phyloP scores from a whole-genome alignment of 2,329 filamentous ascomycete species.

The Diplodia seriata region DNA sequence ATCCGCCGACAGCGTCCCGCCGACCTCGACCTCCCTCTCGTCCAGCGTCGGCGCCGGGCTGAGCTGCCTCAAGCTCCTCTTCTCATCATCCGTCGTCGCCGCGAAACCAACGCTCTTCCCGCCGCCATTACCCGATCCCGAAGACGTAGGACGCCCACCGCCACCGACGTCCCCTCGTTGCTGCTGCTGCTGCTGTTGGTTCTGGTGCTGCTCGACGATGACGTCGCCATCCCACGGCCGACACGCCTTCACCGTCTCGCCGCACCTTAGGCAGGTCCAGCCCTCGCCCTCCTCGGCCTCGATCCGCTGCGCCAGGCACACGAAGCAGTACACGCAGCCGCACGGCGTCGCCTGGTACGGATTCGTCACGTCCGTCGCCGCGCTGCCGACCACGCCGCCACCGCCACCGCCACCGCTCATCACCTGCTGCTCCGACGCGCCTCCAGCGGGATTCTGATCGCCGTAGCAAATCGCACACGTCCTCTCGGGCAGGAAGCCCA shows the following conservation, averaged over 20 bases:
- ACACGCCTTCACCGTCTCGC: constrained; percentile 82
- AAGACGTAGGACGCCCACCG: constrained; percentile 34
- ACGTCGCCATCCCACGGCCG: constrained; percentile 93
- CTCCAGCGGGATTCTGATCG: constrained; percentile 78
- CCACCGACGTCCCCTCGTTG: constrained; percentile 36
- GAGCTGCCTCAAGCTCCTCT: constrained; percentile 38
- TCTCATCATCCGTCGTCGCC: constrained; percentile 37
- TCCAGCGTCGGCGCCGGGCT: constrained; percentile 45
- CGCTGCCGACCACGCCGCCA: constrained; percentile 79
- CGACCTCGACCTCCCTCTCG: constrained; percentile 32
- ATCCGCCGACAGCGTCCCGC: constrained; percentile 19
- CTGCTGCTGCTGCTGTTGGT: constrained; percentile 15
- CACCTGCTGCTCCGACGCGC: constrained; percentile 73
- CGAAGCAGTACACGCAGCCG: constrained; percentile 93
- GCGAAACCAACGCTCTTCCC: constrained; percentile 42
- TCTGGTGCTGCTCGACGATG: constrained; percentile 51
- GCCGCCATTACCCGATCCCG: constrained; percentile 19
- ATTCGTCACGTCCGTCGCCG: constrained; percentile 93
- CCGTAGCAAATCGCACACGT: constrained; percentile 98
- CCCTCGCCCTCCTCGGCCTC: constrained; percentile 94
- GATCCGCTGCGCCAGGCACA: constrained; percentile 87
- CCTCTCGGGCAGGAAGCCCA: constrained; percentile 85
- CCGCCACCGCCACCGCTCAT: constrained; percentile 64
- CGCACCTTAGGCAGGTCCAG: constrained; percentile 89
- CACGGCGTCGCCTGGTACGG: constrained; percentile 92